These are phyloP conservation scores for Penicillium thymicola DNA, from an alignment of 2,329 filamentous ascomycete species.

Conservation along the genomic window DNA sequence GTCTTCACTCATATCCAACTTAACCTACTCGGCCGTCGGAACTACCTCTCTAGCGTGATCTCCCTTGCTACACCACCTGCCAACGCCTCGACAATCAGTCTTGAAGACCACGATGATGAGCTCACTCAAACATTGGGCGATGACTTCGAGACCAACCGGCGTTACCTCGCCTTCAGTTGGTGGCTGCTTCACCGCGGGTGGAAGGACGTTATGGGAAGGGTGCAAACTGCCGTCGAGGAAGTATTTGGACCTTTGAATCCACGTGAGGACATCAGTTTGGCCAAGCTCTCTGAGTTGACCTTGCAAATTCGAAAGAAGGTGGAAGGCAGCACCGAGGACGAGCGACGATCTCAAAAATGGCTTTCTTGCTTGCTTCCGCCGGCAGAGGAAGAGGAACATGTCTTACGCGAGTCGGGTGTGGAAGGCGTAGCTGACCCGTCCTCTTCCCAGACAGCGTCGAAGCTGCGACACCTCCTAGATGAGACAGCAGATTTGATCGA, in stretches of 20 bases:
- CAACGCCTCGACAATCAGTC: slow-evolving; percentile 71
- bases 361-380: slow-evolving; percentile 79
- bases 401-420: slow-evolving; percentile 83
- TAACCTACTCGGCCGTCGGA: slow-evolving; percentile 90
- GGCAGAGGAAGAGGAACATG: slow-evolving; percentile 71
- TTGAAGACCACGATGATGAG: slow-evolving; percentile 93
- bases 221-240: slow-evolving; percentile 80
- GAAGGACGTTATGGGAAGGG: slow-evolving; percentile 74
- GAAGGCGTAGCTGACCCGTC: slow-evolving; percentile 40
- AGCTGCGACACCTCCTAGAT: slow-evolving; percentile 80
- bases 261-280: slow-evolving; percentile 79
- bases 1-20: slow-evolving; percentile 93
- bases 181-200: slow-evolving; percentile 93
- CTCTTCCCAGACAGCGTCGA: slow-evolving; percentile 38
- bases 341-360: slow-evolving; percentile 67
- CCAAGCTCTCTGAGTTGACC: slow-evolving; percentile 74
- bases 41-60: slow-evolving; percentile 93
- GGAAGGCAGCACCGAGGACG: slow-evolving; percentile 68
- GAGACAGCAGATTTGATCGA: slow-evolving; percentile 96
- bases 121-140: slow-evolving; percentile 81
- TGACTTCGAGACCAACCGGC: slow-evolving; percentile 93
- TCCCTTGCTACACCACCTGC: slow-evolving; percentile 75
- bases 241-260: slow-evolving; percentile 88
- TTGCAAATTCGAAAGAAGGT: slow-evolving; percentile 79
- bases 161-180: slow-evolving; percentile 96